Evolutionary conservation across 306 rosid genomes (phyloP).

Genomic region (Quercus robur): DNA sequence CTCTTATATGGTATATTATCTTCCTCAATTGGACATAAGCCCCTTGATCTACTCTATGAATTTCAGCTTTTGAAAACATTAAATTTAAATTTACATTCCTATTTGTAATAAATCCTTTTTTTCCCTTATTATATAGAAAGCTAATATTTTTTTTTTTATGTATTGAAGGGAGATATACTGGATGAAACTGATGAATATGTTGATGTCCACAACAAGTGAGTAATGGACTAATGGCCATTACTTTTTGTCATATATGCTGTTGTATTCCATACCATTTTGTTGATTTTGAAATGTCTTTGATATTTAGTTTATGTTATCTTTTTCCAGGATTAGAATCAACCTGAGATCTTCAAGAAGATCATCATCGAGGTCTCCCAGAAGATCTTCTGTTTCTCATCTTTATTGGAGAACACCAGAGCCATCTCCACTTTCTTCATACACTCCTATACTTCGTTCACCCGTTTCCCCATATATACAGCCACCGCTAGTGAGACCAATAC

Average conservation of each 20-base stretch:
- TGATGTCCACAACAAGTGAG: slow-evolving; percentile 72
- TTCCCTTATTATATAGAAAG: neutral
- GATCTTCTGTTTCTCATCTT: slow-evolving; percentile 30
- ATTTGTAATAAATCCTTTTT: neutral
- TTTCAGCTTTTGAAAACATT: too few species aligned
- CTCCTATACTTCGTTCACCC: slow-evolving; percentile 6
- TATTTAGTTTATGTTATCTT: neutral
- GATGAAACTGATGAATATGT: slow-evolving; percentile 81
- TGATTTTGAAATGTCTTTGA: neutral
- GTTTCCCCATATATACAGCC: slow-evolving; percentile 11
- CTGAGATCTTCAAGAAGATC: slow-evolving; percentile 50
- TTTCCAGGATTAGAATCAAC: slow-evolving; percentile 57
- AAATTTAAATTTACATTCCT: too few species aligned
- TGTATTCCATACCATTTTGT: neutral
- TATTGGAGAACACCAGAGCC: slow-evolving; percentile 39
- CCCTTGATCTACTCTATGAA: too few species aligned
- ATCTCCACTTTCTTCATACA: slow-evolving; percentile 32
- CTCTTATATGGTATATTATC: too few species aligned
- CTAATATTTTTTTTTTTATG: slow-evolving; percentile 2
- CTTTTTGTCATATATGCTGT: neutral
- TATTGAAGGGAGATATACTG: slow-evolving; percentile 61
- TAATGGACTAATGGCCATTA: neutral
- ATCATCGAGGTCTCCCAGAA: slow-evolving; percentile 44
- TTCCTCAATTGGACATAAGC: too few species aligned
- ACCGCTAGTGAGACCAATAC: slow-evolving; percentile 24